Evolutionary conservation across 148 eudicot genomes (phyloP).

Genomic region (Cornus suecica): DNA sequence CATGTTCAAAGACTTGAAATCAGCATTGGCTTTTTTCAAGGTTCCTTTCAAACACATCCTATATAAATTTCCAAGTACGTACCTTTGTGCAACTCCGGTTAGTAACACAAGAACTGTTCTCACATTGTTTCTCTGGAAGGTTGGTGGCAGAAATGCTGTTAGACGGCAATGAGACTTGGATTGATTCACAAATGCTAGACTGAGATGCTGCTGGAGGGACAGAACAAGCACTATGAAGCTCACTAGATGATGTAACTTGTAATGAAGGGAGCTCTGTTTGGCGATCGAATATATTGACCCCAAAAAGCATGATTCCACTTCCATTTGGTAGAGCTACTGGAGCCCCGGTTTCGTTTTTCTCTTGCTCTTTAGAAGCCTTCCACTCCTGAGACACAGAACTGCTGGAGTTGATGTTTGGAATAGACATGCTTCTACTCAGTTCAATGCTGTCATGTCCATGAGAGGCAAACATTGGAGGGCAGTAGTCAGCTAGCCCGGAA

Average conservation of each 20-base stretch:
- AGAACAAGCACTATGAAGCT: not conserved
- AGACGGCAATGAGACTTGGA: not conserved
- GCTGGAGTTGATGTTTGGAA: not conserved
- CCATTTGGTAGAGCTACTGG: constrained; percentile 7
- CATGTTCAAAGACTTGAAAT: not conserved
- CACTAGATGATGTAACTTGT: not conserved
- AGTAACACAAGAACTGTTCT: not conserved
- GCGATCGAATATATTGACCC: constrained; percentile 4
- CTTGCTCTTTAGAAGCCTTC: constrained; percentile 1
- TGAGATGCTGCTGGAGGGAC: constrained; percentile 5
- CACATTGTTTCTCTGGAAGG: not conserved
- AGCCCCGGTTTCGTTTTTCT: not conserved
- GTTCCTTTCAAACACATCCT: not conserved
- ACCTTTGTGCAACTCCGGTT: constrained; percentile 24
- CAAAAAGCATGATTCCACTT: constrained; percentile 19
- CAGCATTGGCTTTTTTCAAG: not conserved
- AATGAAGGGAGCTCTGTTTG: constrained; percentile 3
- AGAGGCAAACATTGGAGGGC: not conserved
- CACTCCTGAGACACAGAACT: constrained; percentile 5
- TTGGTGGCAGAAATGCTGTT: not conserved
- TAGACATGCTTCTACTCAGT: constrained; percentile 2
- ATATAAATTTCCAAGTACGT: not conserved
- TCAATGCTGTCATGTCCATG: not conserved
- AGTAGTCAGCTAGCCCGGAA: not conserved
- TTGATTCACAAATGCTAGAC: not conserved